Evolutionary conservation across 1,139 yeast species (phyloP), one percentile per base, ranked within the genome.

Genomic region (Lodderomyces pseudojiufengensis): DNA sequence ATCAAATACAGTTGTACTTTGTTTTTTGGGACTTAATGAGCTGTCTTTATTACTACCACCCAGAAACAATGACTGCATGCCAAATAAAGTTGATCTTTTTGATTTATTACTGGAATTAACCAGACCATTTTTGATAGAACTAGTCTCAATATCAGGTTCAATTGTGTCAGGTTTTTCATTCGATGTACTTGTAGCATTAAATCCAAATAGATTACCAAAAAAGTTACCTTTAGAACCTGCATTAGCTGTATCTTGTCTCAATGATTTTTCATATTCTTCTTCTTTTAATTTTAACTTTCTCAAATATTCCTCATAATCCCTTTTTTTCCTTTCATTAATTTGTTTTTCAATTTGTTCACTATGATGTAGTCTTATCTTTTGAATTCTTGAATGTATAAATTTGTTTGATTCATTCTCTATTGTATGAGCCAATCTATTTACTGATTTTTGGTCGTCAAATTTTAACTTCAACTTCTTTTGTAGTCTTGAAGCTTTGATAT

Each of bases 241-340:
- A 24, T 40, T 39, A 13, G 22, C 28, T 3, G 31, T 32, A 12
- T 33, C 36, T 34, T 34, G 33, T 21, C 31, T 13, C 25, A 38
- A 24, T 11, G 40, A 36, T 31, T 33, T 35, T 33, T 65, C 73
- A 38, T 65, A 66, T 41, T 67, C 69, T 40, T 64, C 72, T 44
- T 69, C 74, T 47, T 61, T 67, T 37, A 52, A 46, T 41, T 56
- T 60, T 33, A 68, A 48, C 39, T 70, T 59, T 36, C 53, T 57
- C 16, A 69, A 53, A 38, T 64, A 64, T 32, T 51, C 37, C 41
- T 69, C 73, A 43, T 69, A 72, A 41, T 70, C 75, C 42, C 53
- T 55, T 14, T 64, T 54, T 39, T 63, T 66, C 33, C 76, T 51
- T 37, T 67, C 73, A 43, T 59, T 64, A 32, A 70, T 64, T 43